Percentiles rank a stretch among this genome's conserved stretches.
Evolutionary conservation across 352 stramenopile species (phyloP).

Genomic region (Blastocystis sp.): DNA sequence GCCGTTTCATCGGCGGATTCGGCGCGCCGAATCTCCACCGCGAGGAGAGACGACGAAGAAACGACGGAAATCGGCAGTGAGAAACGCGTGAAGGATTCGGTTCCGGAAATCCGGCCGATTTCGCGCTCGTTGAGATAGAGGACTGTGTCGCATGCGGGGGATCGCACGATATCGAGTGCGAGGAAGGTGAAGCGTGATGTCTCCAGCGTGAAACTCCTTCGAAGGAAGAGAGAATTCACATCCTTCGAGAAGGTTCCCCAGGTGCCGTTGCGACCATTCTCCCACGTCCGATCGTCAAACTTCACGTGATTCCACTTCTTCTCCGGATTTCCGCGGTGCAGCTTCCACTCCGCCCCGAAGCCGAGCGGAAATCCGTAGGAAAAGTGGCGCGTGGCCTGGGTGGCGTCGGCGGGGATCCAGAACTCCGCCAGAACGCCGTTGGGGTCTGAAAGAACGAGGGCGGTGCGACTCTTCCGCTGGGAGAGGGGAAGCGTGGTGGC

Average conservation of each 20-base stretch:
- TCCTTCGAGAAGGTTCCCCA: background rate
- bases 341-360: background rate
- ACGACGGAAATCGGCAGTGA: background rate
- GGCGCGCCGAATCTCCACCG: background rate
- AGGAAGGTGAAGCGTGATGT: background rate
- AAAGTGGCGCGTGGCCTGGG: background rate
- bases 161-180: background rate
- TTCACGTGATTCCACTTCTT: background rate
- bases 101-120: too few species aligned
- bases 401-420: background rate
- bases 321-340: background rate
- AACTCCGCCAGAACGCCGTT: background rate
- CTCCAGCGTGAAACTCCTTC: background rate
- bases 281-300: background rate
- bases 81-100: too few species aligned
- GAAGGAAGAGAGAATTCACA: background rate
- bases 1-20: background rate
- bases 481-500: background rate
- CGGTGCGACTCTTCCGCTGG: background rate
- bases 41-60: background rate
- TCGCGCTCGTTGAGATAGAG: background rate
- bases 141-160: background rate
- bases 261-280: background rate
- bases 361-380: background rate
- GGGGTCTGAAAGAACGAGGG: background rate